These are phyloP conservation scores for Paxillus rubicundulus DNA, from an alignment of 768 basidiomycete genomes.

Conservation along the genomic window DNA sequence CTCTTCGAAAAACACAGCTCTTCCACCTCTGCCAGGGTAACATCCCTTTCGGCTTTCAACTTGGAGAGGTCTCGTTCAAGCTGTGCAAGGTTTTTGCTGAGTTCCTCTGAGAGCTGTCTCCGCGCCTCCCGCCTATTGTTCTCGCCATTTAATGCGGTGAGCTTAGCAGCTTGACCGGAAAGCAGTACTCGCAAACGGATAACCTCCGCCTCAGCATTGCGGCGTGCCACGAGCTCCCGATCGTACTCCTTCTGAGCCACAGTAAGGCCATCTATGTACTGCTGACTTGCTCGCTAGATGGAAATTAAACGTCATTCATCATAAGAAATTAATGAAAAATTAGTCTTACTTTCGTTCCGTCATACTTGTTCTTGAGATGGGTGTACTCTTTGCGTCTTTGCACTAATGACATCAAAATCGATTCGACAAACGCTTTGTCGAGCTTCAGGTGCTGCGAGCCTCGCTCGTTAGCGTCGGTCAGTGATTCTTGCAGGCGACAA, in stretches of 20 bases:
- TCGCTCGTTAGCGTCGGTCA: constrained; percentile 58
- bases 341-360: constrained; percentile 79
- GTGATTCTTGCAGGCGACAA: constrained; percentile 55
- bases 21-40: constrained; percentile 90
- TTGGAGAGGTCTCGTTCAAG: constrained; percentile 86
- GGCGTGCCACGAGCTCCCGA: constrained; percentile 79
- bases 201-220: constrained; percentile 92
- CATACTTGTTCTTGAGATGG: constrained; percentile 73
- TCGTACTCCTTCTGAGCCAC: constrained; percentile 96
- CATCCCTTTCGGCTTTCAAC: constrained; percentile 85
- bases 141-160: constrained; percentile 84
- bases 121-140: constrained; percentile 74
- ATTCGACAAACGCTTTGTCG: constrained; percentile 71
- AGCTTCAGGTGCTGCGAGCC: constrained; percentile 62
- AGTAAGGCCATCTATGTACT: constrained; percentile 87
- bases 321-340: not conserved
- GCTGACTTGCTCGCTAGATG: constrained; percentile 80
- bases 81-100: constrained; percentile 68
- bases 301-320: constrained; percentile 2
- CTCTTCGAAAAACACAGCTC: constrained; percentile 75
- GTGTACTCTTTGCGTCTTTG: constrained; percentile 56
- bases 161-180: constrained; percentile 83
- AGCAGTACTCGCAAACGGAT: constrained; percentile 79
- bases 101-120: constrained; percentile 74
- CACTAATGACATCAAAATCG: constrained; percentile 65